phyloP scores from a whole-genome alignment of 1,284 basidiomycete species.

The Sporisorium scitamineum region DNA sequence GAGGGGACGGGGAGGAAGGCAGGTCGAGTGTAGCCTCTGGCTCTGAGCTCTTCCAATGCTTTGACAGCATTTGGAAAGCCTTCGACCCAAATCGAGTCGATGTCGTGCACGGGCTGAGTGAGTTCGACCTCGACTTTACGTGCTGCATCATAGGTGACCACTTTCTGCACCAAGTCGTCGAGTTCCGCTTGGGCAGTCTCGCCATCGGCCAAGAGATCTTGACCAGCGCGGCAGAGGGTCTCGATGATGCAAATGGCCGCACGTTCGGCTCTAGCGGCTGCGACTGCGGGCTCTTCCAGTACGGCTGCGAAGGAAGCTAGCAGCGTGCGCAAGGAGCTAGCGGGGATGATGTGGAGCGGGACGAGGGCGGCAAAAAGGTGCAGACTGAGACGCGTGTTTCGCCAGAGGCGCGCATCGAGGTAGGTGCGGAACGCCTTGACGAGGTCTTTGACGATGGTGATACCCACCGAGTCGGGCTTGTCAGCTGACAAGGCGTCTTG shows the following conservation, averaged over 20 bases:
- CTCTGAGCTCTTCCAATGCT: conserved; percentile 50
- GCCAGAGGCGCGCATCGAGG: conserved; percentile 65
- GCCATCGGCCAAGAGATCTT: conserved; percentile 49
- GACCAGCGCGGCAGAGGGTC: conserved; percentile 73
- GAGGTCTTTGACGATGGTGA: conserved; percentile 60
- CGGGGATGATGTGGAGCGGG: conserved; percentile 77
- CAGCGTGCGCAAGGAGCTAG: conserved; percentile 80
- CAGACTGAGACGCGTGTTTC: conserved; percentile 63
- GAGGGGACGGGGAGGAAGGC: conserved; percentile 55
- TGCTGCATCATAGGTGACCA: conserved; percentile 53
- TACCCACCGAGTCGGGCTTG: conserved; percentile 50
- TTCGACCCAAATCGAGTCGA: conserved; percentile 56
- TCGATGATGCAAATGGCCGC: conserved; percentile 88
- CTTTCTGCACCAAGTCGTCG: conserved; percentile 56
- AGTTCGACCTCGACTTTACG: conserved; percentile 57
- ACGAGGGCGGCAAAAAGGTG: conserved; percentile 68
- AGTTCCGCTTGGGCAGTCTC: conserved; percentile 42
- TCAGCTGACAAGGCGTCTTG: neutral
- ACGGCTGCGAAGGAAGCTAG: conserved; percentile 85
- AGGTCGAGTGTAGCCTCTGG: conserved; percentile 46
- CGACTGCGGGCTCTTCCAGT: conserved; percentile 88
- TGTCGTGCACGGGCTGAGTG: conserved; percentile 45
- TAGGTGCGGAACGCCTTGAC: conserved; percentile 62
- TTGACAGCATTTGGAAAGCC: conserved; percentile 59
- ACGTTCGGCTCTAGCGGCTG: conserved; percentile 83